Percentiles rank a stretch among this genome's conserved stretches.
phyloP scores from a whole-genome alignment of 164 flowering plant genomes.

The Vitis vinifera region ASM3070453v1 NC_081810.1:1786001-1786500 shows the following conservation, averaged over 20 bases:
- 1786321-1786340: conserved; percentile 19
- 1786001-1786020: too few species aligned
- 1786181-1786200: too few species aligned
- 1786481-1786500: conserved; percentile 31
- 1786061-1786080: too few species aligned
- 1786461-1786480: conserved; percentile 47
- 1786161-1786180: too few species aligned
- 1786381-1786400: not conserved
- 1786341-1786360: conserved; percentile 21
- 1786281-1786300: not conserved
- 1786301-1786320: conserved; percentile 13
- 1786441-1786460: conserved; percentile 29
- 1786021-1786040: too few species aligned
- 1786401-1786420: not conserved
- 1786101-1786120: too few species aligned
- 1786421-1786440: conserved; percentile 9
- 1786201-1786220: not conserved
- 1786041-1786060: too few species aligned
- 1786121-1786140: too few species aligned
- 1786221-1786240: not conserved
- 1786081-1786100: too few species aligned
- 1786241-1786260: not conserved
- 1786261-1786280: not conserved
- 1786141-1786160: too few species aligned
- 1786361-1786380: conserved; percentile 8